Evolutionary conservation across 257 asterid genomes (phyloP).

Genomic region (Linderniella brevidens): DNA sequence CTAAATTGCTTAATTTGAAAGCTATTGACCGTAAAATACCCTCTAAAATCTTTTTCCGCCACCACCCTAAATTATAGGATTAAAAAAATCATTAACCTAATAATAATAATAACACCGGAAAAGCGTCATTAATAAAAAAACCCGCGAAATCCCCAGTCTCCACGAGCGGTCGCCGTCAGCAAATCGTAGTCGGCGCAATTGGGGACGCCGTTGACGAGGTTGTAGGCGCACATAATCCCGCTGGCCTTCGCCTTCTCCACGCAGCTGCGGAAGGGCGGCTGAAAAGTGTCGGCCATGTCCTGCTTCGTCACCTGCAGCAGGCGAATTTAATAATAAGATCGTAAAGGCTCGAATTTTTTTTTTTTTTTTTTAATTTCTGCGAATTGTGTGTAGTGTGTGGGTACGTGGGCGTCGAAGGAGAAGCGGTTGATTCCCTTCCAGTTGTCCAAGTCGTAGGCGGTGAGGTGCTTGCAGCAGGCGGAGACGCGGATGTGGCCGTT

Average conservation of each 20-base stretch:
- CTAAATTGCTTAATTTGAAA: no score
- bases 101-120: no score
- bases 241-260: slow-evolving; percentile 23
- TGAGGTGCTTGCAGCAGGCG: slow-evolving; percentile 29
- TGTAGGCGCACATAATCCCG: slow-evolving; percentile 42
- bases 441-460: slow-evolving; percentile 33
- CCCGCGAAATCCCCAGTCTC: slow-evolving; percentile 34
- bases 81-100: no score
- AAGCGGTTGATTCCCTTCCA: slow-evolving; percentile 23
- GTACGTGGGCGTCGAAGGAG: slow-evolving; percentile 20
- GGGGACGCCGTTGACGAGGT: slow-evolving; percentile 30
- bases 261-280: slow-evolving; percentile 28
- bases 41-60: no score
- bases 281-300: slow-evolving; percentile 36
- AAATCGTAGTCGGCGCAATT: slow-evolving; percentile 28
- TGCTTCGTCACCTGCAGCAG: slow-evolving; percentile 21
- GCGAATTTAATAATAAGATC: background rate
- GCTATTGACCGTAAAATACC: no score
- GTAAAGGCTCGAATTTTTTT: no score
- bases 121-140: no score
- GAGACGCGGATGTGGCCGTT: background rate
- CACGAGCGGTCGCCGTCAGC: slow-evolving; percentile 18
- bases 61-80: no score
- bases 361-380: no score
- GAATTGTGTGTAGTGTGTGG: no score